These are phyloP conservation scores for Talaromyces islandicus DNA, from an alignment of 2,329 filamentous ascomycete species.

Conservation along the genomic window DNA sequence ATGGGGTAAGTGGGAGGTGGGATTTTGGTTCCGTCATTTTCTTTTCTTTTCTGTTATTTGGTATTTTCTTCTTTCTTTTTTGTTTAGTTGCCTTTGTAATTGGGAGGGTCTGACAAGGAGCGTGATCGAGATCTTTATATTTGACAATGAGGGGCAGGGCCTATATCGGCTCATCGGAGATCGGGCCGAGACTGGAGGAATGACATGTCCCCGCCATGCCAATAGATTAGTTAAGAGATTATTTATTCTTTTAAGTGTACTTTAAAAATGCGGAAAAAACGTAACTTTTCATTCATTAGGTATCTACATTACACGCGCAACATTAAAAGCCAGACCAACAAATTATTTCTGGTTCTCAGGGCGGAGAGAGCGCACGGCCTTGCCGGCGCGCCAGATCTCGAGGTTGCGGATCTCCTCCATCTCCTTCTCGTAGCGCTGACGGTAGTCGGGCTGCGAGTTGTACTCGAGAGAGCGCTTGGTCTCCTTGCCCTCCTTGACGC, in stretches of 20 bases:
- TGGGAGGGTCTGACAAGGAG: neutral
- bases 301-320: constrained; percentile 12
- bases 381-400: constrained; percentile 98
- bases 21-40: constrained; percentile 22
- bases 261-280: neutral
- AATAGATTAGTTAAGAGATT: too few species aligned
- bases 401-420: constrained; percentile 96
- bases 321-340: neutral
- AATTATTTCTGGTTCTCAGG: constrained; percentile 78
- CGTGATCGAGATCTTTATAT: neutral
- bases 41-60: neutral
- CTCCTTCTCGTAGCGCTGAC: constrained; percentile 95
- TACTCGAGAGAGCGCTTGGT: constrained; percentile 95
- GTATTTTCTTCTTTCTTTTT: neutral
- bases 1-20: constrained; percentile 61
- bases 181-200: neutral
- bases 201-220: too few species aligned
- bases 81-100: neutral
- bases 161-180: neutral
- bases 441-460: constrained; percentile 94
- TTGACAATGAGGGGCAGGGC: neutral
- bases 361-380: constrained; percentile 85
- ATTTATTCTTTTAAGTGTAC: too few species aligned
- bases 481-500: constrained; percentile 85
- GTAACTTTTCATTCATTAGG: constrained; percentile 9